Percentiles rank a stretch among this genome's conserved stretches.
phyloP scores from a whole-genome alignment of 1,284 basidiomycete genomes.

The Coniferiporia weirii region DNA sequence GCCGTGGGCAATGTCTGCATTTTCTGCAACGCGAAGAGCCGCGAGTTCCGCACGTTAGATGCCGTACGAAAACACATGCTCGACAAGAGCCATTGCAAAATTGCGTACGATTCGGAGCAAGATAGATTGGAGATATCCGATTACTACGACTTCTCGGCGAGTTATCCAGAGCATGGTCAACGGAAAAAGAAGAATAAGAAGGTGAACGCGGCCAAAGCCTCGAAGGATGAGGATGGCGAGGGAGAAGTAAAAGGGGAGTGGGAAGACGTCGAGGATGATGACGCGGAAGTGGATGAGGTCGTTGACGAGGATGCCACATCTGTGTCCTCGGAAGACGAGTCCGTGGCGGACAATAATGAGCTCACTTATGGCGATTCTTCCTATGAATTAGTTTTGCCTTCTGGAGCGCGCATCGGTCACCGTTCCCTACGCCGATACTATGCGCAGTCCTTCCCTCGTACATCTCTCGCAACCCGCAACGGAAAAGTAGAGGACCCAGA shows the following conservation, averaged over 20 bases:
- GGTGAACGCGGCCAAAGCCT: conserved; percentile 9
- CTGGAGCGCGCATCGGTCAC: conserved; percentile 90
- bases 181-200: conserved; percentile 26
- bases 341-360: conserved; percentile 40
- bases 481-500: conserved; percentile 54
- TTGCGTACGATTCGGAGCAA: conserved; percentile 80
- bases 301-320: conserved; percentile 35
- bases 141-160: conserved; percentile 87
- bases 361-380: conserved; percentile 69
- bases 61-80: conserved; percentile 92
- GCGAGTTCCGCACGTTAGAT: conserved; percentile 74
- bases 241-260: conserved; percentile 47
- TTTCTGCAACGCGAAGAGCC: conserved; percentile 77
- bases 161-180: conserved; percentile 60
- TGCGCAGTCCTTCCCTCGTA: conserved; percentile 66
- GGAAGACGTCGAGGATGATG: conserved; percentile 53
- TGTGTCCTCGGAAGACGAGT: conserved; percentile 30
- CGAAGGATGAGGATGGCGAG: conserved; percentile 26
- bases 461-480: conserved; percentile 24
- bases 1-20: conserved; percentile 91
- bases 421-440: conserved; percentile 86
- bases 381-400: conserved; percentile 92
- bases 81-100: conserved; percentile 94
- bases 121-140: conserved; percentile 89
- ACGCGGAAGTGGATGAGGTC: conserved; percentile 50